Base-by-base conservation (phyloP, 2,329 filamentous ascomycete genomes). In the Fusarium sterilihyphosum region DNA sequence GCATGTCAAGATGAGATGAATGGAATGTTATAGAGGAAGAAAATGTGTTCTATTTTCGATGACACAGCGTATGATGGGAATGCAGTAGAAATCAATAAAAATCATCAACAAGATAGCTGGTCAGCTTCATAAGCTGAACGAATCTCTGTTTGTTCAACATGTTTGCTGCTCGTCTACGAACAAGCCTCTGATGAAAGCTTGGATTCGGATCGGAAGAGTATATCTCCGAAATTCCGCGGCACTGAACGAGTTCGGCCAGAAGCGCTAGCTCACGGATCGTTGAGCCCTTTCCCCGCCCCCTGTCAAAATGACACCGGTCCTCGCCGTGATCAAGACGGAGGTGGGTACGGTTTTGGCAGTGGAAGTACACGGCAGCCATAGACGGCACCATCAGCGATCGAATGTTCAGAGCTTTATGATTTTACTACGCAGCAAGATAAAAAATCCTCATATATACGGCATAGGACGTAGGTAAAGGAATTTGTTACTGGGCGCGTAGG, bases 321-420 rank as follows among this genome's bases (percentile, higher is more conserved):
- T 65, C 71, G 74, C 71, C 72, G 72, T 74, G 54, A 61, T 49
- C 49, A 50, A 47, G 71, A 74, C 72, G 71, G 72, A 74, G 59
- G 71, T 73, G 58, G 72, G 67, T 52, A 74, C 67, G 60, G 67
- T 73, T 73, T 73, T 71, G 49, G 66, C 54, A 47, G 29, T 29
- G 62, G 38, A 53, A 62, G 52, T 22, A 44, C 20, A 38, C 49
- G 58, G 53, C 54, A 50, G 35, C 33, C 44, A 57, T 57, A 26
- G 26, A 35, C 47, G 33, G 37, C 29, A 40, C 29, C 44, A 17
- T 38, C 22, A 13, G 35, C 26, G 24, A 29, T 20, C 20, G n/a
- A 29, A 35, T 13, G 24, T n/a, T 16, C 20, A 18, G 26, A 29
- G 35, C 24, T n/a, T 4, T 7, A n/a, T n/a, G 16, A 11, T 14